Evolutionary conservation across 306 rosid species (phyloP), one percentile per base, ranked within the genome.

Genomic region (Phaseolus lunatus): DNA sequence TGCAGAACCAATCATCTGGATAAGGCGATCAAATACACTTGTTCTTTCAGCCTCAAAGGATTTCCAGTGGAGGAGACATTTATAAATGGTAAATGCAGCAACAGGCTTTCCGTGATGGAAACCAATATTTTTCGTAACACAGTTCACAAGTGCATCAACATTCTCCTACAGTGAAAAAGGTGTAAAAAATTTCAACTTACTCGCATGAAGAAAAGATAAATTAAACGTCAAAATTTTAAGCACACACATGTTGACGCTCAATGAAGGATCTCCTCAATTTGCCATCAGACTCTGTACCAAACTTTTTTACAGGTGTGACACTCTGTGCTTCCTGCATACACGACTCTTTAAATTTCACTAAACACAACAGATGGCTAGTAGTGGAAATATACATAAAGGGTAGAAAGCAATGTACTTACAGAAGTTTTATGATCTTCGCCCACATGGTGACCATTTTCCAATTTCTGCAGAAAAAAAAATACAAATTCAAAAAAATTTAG

Each of bases 21-120:
- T 96, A 84, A 96, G 98, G 72, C 99, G 97, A 80, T 96, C 99
- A 91, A 96, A 96, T 41, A 96, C 98, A 77, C 99, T 93, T 48
- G 99, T 96, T 77, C 97, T 93, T 87, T 96, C 99, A 57, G 98
- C 98, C 90, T 96, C 99, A 80, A 96, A 96, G 61, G 99, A 92
- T 84, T 93, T 96, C 99, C 99, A 96, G 74, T 93, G 94, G 74
- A 96, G 94, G 85, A 96, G 98, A 64, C 99, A 92, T 84, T 89
- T 96, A 88, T 96, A 96, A 72, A 96, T 93, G 85, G 94, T 96
- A 78, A 96, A 88, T 63, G 99, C 99, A 20, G 98, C 97, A 87
- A 96, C 84, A 77, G 99, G 99, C 85, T 93, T 96, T 80, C 98
- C 99, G 54, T 91, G 88, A 78, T 87, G 91, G 85, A 87, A 96